Evolutionary conservation across 1,139 yeast species (phyloP), one percentile per base, ranked within the genome.

Genomic region (Kluyveromyces sp.): DNA sequence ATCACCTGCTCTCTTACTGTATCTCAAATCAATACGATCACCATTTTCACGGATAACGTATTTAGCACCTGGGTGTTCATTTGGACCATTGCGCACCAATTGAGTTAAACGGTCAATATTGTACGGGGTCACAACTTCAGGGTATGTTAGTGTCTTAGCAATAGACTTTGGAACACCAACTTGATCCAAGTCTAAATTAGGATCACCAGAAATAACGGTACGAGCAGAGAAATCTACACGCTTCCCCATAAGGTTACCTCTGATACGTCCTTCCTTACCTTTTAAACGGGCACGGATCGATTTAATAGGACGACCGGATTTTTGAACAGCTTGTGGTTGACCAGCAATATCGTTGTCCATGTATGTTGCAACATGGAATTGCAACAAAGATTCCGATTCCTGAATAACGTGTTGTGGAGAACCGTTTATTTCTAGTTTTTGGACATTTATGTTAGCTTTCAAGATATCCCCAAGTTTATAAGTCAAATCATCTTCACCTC

Each of bases 331-430:
- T 68, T 92, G 98, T 0, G 98, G 99, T 70, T 92, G 98, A 53
- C 99, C 98, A n/a, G 98, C 98, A 69, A 92, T 92, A 71, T 92
- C 98, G 65, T 92, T 92, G 70, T 92, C 98, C 99, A 92, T 92
- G 66, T 92, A 92, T 1, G 99, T 92, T n/a, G 99, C 98, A 43
- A 94, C 97, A 62, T 92, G 98, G 68, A 89, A 94, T 64, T 94
- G 99, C 51, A 94, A 74, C 58, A 94, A 77, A 39, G 96, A 86
- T 66, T 94, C 98, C 62, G 94, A 92, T 69, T 94, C 99, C 65
- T 88, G 87, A 56, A 92, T 84, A 44, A 94, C 97, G 66, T 94
- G 98, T 59, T 94, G 97, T 8, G 99, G 98, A 2, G 97, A 95
- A 55, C 98, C 98, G 66, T 94, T 97, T 77, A 89, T 89, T 67